phyloP scores from a whole-genome alignment of 164 flowering plant genomes.

The Hamamelis virginiana region DNA sequence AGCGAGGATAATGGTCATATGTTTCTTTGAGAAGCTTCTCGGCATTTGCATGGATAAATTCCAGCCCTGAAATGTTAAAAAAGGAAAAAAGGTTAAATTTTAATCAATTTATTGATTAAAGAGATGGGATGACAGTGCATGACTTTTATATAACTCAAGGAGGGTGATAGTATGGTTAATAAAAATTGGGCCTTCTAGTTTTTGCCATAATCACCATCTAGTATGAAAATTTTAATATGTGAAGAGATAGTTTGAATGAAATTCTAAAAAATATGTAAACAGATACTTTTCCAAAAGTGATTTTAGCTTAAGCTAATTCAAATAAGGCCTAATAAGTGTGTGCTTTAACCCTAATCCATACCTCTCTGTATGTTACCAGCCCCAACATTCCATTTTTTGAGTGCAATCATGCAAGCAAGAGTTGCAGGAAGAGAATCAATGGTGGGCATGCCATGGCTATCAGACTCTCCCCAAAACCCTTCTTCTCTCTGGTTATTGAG shows the following conservation, averaged over 20 bases:
- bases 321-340: too few relatives aligned
- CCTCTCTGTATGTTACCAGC: constrained; percentile 22
- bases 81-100: neutral
- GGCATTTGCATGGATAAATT: constrained; percentile 20
- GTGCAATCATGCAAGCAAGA: constrained; percentile 46
- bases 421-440: constrained; percentile 38
- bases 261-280: too few relatives aligned
- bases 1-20: constrained; percentile 22
- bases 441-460: constrained; percentile 21
- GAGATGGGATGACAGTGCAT: neutral
- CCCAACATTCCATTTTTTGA: constrained; percentile 39
- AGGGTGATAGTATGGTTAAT: too few relatives aligned
- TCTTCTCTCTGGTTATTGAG: constrained; percentile 33
- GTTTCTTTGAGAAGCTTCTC: constrained; percentile 27
- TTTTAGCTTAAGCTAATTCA: too few relatives aligned
- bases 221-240: too few relatives aligned
- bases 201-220: too few relatives aligned
- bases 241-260: too few relatives aligned
- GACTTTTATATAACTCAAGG: too few relatives aligned
- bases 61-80: constrained; percentile 26
- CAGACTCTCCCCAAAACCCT: constrained; percentile 45
- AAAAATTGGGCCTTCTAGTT: too few relatives aligned
- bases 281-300: too few relatives aligned
- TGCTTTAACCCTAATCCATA: constrained; percentile 8
- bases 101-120: neutral